These are phyloP conservation scores for Triticum monococcum DNA, from an alignment of 176 grass and related monocot genomes.

Conservation along the genomic window DNA sequence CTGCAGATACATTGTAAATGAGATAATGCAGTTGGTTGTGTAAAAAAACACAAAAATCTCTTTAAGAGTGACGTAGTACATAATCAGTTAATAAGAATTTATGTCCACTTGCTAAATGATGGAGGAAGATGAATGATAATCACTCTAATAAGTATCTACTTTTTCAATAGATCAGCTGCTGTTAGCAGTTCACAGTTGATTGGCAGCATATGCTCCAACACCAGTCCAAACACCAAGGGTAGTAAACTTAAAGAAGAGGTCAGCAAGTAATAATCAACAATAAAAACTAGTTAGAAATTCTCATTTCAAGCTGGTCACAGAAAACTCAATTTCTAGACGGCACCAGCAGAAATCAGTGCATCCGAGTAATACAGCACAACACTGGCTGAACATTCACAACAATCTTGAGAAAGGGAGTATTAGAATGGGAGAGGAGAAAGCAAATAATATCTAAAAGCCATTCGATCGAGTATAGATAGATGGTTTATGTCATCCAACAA, in stretches of 20 bases:
- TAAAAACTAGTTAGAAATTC: neutral
- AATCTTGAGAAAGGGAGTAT: neutral
- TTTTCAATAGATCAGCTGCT: neutral
- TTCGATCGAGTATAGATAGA: neutral
- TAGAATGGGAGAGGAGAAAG: neutral
- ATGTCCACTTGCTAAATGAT: neutral
- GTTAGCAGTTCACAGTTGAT: neutral
- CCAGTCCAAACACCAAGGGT: neutral
- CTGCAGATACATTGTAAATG: constrained; percentile 2
- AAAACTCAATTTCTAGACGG: neutral
- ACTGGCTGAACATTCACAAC: neutral
- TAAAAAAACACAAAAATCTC: neutral
- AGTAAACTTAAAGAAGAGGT: neutral
- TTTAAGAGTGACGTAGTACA: neutral
- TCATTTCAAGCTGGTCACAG: neutral
- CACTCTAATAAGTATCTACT: neutral
- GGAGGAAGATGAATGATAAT: neutral
- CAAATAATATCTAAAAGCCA: neutral
- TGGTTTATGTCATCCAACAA: constrained; percentile 12
- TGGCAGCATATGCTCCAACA: neutral
- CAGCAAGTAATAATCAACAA: constrained; percentile 5
- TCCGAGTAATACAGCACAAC: neutral
- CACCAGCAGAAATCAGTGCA: neutral
- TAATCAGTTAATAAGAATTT: neutral
- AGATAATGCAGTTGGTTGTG: neutral